Evolutionary conservation across 352 stramenopile genomes (phyloP).

Genomic region (Globisporangium canariense): DNA sequence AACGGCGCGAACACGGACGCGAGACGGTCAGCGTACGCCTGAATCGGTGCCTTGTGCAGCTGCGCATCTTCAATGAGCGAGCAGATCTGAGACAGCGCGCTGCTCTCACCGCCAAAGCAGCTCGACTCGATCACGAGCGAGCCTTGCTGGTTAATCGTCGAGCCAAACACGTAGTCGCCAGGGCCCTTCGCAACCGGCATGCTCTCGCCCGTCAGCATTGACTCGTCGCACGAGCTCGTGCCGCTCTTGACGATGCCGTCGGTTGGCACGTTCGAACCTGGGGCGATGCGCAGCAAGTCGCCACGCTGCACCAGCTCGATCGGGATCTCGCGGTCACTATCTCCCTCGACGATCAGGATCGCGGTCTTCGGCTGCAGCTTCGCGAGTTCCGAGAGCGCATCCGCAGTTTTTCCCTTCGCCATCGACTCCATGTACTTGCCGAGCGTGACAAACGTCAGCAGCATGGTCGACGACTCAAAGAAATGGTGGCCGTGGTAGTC

Average conservation of each 20-base stretch:
- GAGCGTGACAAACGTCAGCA: constrained; percentile 84
- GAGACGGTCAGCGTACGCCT: constrained; percentile 78
- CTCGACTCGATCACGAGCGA: constrained; percentile 83
- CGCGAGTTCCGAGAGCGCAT: constrained; percentile 64
- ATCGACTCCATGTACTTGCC: constrained; percentile 89
- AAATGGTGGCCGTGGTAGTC: constrained; percentile 82
- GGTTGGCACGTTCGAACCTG: constrained; percentile 75
- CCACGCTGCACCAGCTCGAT: constrained; percentile 84
- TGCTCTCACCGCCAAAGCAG: constrained; percentile 68
- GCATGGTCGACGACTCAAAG: constrained; percentile 85
- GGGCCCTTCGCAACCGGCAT: constrained; percentile 82
- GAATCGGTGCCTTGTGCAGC: constrained; percentile 85
- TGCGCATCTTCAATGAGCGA: constrained; percentile 86
- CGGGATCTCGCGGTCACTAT: constrained; percentile 65
- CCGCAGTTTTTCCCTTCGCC: constrained; percentile 82
- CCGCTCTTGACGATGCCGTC: constrained; percentile 78
- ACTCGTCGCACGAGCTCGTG: constrained; percentile 69
- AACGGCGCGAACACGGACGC: constrained; percentile 66
- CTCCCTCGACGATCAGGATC: constrained; percentile 46
- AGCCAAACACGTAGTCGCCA: constrained; percentile 82
- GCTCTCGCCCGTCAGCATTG: constrained; percentile 84
- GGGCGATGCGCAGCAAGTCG: constrained; percentile 66
- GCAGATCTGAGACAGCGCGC: constrained; percentile 70
- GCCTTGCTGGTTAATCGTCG: constrained; percentile 82
- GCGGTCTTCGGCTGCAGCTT: constrained; percentile 82